These are phyloP conservation scores for Albizia julibrissin DNA, from an alignment of 306 rosid genomes.

Conservation along the genomic window DNA sequence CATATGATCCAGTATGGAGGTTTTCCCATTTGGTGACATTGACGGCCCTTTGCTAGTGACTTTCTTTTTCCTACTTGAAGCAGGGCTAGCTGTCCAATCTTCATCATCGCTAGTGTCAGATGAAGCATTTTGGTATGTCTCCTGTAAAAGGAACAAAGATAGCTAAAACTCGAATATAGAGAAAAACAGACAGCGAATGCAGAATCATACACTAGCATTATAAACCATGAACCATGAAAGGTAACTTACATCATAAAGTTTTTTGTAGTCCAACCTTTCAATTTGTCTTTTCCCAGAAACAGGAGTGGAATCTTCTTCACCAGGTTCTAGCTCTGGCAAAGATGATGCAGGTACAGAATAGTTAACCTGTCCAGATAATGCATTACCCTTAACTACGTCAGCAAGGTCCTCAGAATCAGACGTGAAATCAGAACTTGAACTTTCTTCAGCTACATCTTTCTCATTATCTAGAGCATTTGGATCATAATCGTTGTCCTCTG, in stretches of 20 bases:
- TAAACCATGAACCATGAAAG: conserved; percentile 28
- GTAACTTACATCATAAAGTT: conserved; percentile 91
- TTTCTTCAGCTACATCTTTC: conserved; percentile 45
- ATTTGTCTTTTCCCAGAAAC: conserved; percentile 59
- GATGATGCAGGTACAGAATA: conserved; percentile 44
- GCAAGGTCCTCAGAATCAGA: conserved; percentile 96
- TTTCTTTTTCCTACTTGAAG: conserved; percentile 43
- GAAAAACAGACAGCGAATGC: conserved; percentile 21
- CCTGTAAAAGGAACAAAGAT: conserved; percentile 53
- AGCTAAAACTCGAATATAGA: conserved; percentile 28
- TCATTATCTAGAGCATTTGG: conserved; percentile 58
- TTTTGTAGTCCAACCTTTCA: conserved; percentile 93
- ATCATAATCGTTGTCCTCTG: conserved; percentile 81
- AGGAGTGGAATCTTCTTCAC: conserved; percentile 53
- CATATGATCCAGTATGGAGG: conserved; percentile 30
- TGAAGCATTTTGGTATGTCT: conserved; percentile 56
- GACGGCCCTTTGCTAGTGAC: conserved; percentile 29
- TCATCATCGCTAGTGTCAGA: conserved; percentile 82
- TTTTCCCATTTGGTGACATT: conserved; percentile 47
- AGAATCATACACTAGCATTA: conserved; percentile 16
- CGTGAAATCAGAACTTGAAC: conserved; percentile 89
- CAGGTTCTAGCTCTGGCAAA: conserved; percentile 50
- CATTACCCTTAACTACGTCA: conserved; percentile 48
- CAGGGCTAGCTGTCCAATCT: conserved; percentile 54
- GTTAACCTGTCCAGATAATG: conserved; percentile 41